Conservation (phyloP, 1,284 basidiomycete genomes). For the Ganoderma meredithae region DNA sequence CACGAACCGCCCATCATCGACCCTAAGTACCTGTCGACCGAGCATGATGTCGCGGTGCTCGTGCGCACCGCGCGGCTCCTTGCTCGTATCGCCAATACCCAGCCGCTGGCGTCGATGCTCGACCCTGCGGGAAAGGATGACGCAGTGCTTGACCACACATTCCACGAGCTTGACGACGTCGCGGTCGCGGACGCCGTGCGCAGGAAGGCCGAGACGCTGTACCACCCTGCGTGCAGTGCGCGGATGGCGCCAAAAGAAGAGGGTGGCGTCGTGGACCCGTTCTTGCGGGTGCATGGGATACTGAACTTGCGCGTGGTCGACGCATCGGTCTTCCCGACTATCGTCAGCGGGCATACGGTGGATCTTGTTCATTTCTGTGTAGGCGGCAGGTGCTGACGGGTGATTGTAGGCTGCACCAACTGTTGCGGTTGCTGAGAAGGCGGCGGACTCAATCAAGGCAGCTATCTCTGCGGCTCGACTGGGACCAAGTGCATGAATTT, state of each 20-base stretch:
- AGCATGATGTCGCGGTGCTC: conserved; percentile 63
- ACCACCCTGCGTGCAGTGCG: conserved; percentile 64
- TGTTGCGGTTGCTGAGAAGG: conserved; percentile 69
- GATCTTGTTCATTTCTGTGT: conserved; percentile 32
- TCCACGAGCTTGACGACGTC: conserved; percentile 40
- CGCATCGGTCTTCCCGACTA: conserved; percentile 63
- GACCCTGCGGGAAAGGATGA: conserved; percentile 45
- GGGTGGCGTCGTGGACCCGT: conserved; percentile 49
- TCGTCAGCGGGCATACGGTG: conserved; percentile 70
- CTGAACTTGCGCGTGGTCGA: conserved; percentile 62
- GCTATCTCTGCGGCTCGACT: conserved; percentile 13
- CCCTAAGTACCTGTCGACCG: conserved; percentile 58
- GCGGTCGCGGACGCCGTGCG: conserved; percentile 47
- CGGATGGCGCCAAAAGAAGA: conserved; percentile 62
- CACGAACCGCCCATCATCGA: conserved; percentile 53
- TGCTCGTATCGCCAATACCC: conserved; percentile 55
- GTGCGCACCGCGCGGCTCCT: conserved; percentile 60
- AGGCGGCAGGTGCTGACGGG: conserved; percentile 5
- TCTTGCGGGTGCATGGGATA: conserved; percentile 48
- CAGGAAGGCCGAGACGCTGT: conserved; percentile 62
- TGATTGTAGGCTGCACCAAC: conserved; percentile 58
- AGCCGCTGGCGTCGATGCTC: conserved; percentile 56
- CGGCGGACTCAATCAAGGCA: conserved; percentile 64
- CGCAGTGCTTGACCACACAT: conserved; percentile 38
- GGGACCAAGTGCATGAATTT: not conserved